These are phyloP conservation scores for Solanum chacoense DNA, from an alignment of 305 asterid species.

Conservation along the genomic window DNA sequence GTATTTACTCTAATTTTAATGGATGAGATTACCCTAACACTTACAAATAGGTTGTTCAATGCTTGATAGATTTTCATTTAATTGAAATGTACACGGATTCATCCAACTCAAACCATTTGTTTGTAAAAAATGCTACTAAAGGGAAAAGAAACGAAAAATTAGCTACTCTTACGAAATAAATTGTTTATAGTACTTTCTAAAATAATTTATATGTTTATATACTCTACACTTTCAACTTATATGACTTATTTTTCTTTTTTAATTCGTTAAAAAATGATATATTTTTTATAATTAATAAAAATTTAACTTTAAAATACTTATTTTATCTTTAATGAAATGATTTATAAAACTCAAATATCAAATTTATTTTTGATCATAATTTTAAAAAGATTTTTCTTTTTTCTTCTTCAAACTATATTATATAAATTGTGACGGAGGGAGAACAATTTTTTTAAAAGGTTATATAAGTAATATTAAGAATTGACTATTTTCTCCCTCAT, in stretches of 20 bases:
- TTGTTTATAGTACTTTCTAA: not conserved
- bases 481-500: not conserved
- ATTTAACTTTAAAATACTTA: no score
- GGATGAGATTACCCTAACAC: not conserved
- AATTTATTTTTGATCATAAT: not conserved
- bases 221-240: not conserved
- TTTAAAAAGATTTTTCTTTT: not conserved
- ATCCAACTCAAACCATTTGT: not conserved
- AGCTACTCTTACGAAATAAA: not conserved
- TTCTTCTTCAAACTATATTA: no score
- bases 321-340: no score
- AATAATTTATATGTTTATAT: no score
- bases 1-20: not conserved
- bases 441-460: not conserved
- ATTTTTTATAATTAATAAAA: no score
- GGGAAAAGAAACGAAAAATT: not conserved
- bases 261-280: no score
- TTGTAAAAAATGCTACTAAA: no score
- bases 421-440: not conserved
- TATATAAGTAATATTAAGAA: not conserved
- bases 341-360: no score
- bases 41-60: not conserved
- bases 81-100: no score
- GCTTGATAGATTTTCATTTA: not conserved
- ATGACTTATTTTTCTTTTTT: not conserved